Percentiles rank a stretch among this genome's conserved stretches.
These are phyloP conservation scores for Alternaria triticina DNA, from an alignment of 2,329 filamentous ascomycete species.

Conservation along the genomic window DNA sequence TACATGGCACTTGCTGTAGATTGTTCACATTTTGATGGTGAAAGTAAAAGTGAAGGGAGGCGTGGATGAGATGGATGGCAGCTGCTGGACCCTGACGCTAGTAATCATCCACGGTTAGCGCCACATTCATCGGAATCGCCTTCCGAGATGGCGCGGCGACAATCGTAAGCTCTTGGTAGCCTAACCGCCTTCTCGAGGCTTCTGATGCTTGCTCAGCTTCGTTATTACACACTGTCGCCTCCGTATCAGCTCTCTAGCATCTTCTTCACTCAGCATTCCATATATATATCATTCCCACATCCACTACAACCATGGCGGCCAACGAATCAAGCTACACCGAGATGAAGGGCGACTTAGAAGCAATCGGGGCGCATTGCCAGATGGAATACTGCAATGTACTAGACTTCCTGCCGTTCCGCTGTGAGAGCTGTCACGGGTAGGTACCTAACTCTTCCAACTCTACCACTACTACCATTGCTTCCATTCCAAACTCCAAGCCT, in stretches of 20 bases:
- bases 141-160: slow-evolving; percentile 15
- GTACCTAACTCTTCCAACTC: no score
- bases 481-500: accelerated
- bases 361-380: slow-evolving; percentile 91
- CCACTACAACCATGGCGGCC: slow-evolving; percentile 23
- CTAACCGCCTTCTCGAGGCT: slow-evolving; percentile 23
- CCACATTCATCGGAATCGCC: not conserved
- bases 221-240: slow-evolving; percentile 1
- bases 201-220: slow-evolving; percentile 21
- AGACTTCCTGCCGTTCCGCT: slow-evolving; percentile 94
- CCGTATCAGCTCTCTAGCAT: not conserved
- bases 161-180: slow-evolving; percentile 19
- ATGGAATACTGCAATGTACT: slow-evolving; percentile 90
- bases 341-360: slow-evolving; percentile 77
- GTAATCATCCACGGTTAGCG: not conserved
- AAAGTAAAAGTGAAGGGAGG: not conserved
- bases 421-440: slow-evolving; percentile 78
- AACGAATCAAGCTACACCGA: slow-evolving; percentile 64
- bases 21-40: not conserved
- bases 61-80: not conserved
- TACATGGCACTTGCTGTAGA: accelerated
- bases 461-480: no score
- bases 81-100: slow-evolving; percentile 13
- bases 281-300: not conserved
- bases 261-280: not conserved